Base-by-base conservation (phyloP, 2,329 filamentous ascomycete genomes). In the Epichloe festucae region DNA sequence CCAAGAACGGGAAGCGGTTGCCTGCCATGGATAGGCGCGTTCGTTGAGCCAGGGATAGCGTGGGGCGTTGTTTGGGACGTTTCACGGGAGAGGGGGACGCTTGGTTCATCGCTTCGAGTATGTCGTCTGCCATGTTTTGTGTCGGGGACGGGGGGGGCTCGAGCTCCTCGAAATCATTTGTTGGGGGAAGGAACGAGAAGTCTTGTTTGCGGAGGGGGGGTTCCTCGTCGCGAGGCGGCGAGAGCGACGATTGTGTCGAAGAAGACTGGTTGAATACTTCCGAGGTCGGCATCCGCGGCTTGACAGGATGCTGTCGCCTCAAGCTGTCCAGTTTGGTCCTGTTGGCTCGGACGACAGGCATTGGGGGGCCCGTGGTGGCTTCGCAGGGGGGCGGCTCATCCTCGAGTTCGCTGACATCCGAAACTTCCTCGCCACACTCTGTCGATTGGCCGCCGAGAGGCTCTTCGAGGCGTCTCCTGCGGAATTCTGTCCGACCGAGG, bases 1-100 rank as follows among this genome's bases (percentile, higher is more conserved):
- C 60, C 0, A 64, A 57, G 40, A 65, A 65, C 1, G 60, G 58
- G 14, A 61, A 63, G 1, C 79, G 76, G 1, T 79, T 76, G 46
- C 78, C 71, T 0, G 83, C 80, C 82, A 95, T 91, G 17, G 87
- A 89, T 50, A 89, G 75, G 17, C 86, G 81, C 0, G 90, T 94
- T 46, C 89, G 84, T 62, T 94, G 89, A 4, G 84, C 77, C 0
- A 93, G 75, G 0, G 84, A 82, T 8, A 84, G 67, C 0, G 74
- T 76, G 48, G 79, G 78, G 0, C 78, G 72, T 0, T 70, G 67
- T 52, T 71, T 75, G 2, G 57, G 39, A 14, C 62, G 63, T 57
- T 80, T 82, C 43, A 69, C 62, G 0, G 80, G 80, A 0, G 80
- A 82, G 0, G 79, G 78, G 2, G 79, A 81, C 0, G 72, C 70